Conservation (phyloP, 352 stramenopile genomes). For the Phytophthora niederhauseri region DNA sequence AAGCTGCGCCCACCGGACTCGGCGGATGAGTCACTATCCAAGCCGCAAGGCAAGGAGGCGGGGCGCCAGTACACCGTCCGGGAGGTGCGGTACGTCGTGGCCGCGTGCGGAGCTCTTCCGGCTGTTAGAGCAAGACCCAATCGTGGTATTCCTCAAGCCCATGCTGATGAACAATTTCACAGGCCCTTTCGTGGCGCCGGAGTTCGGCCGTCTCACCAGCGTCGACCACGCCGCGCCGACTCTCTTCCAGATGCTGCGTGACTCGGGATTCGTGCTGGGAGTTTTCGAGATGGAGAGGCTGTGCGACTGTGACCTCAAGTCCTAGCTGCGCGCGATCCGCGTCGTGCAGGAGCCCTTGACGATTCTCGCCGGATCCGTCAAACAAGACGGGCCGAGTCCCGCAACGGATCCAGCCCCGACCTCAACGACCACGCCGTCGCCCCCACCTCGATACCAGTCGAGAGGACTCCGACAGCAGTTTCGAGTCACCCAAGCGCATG, state of each 20-base stretch:
- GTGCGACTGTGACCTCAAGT: conserved; percentile 8
- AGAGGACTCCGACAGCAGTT: conserved; percentile 8
- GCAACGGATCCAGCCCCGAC: too few species aligned
- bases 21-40: neutral
- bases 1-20: conserved; percentile 8
- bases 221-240: neutral
- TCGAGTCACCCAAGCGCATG: conserved; percentile 9
- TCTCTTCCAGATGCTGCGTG: conserved; percentile 2
- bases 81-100: neutral
- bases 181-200: neutral
- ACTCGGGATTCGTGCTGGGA: neutral
- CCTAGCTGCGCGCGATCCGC: too few species aligned
- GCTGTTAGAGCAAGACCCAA: conserved; percentile 3
- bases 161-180: neutral
- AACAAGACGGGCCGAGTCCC: too few species aligned
- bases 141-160: neutral
- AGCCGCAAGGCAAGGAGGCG: neutral
- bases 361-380: neutral
- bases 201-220: neutral
- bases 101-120: neutral
- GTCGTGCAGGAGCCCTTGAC: neutral
- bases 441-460: neutral
- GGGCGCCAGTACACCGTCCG: neutral
- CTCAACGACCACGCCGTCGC: neutral
- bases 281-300: conserved; percentile 18